Percentiles rank a stretch among this genome's conserved stretches.
Conservation (phyloP, 495 filamentous ascomycete species). For the Aspergillus baeticus region DNA sequence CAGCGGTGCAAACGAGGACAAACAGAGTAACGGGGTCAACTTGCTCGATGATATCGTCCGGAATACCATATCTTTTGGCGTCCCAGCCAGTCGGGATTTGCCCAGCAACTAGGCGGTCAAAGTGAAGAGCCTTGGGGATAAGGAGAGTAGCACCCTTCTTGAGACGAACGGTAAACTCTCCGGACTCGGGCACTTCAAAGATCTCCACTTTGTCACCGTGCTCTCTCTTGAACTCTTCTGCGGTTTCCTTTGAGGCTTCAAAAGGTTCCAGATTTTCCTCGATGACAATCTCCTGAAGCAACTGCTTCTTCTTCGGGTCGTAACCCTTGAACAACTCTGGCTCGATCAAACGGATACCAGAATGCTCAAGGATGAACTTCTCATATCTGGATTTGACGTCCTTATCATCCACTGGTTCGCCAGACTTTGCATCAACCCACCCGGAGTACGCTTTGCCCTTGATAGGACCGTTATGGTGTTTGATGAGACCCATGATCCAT, state of each 20-base stretch:
- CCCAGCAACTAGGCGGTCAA: conserved; percentile 95
- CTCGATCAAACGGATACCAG: conserved; percentile 96
- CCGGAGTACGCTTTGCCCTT: conserved; percentile 96
- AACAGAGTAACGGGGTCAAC: conserved; percentile 96
- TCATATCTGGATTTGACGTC: conserved; percentile 97
- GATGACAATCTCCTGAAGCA: conserved; percentile 96
- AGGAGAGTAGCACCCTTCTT: conserved; percentile 92
- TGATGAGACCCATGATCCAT: conserved; percentile 99
- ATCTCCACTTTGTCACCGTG: conserved; percentile 97
- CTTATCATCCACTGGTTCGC: conserved; percentile 96
- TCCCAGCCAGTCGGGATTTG: conserved; percentile 98
- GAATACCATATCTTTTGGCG: conserved; percentile 89
- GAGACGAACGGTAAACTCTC: conserved; percentile 89
- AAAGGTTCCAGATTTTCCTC: conserved; percentile 96
- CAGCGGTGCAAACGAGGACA: conserved; percentile 88
- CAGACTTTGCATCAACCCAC: conserved; percentile 93
- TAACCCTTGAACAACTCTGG: conserved; percentile 96
- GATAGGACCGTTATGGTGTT: conserved; percentile 96
- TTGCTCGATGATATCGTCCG: conserved; percentile 95
- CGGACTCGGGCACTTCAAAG: conserved; percentile 91
- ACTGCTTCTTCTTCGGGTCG: conserved; percentile 96
- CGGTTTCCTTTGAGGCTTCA: conserved; percentile 94
- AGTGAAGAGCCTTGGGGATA: conserved; percentile 94
- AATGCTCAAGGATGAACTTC: conserved; percentile 92
- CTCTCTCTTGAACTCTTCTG: conserved; percentile 93